A percentile compares a stretch with the other conserved stretches of the same genome.
Evolutionary conservation across 139 green algal species (phyloP).

Genomic region (Tetraselmis chui): DNA sequence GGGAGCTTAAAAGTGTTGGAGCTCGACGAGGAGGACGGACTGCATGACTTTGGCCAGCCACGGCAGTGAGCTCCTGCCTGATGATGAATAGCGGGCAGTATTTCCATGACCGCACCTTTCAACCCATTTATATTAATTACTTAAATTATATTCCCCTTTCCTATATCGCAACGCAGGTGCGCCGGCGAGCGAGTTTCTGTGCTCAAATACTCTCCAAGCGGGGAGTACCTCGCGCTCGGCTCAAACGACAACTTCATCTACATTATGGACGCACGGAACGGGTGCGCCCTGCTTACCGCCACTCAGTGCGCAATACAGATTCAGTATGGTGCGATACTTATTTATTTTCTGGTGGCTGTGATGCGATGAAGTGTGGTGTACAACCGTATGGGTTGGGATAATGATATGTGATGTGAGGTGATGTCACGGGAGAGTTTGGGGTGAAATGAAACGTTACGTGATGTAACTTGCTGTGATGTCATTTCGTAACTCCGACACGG

Average conservation of each 20-base stretch:
- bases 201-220: conserved; percentile 12
- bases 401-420: too few species aligned
- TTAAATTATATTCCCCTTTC: conserved; percentile 19
- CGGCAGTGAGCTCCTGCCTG: background rate
- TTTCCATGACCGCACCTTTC: background rate
- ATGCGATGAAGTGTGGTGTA: too few species aligned
- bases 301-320: too few species aligned
- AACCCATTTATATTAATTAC: background rate
- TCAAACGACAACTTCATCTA: conserved; percentile 49
- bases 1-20: conserved; percentile 35
- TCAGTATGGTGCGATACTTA: too few species aligned
- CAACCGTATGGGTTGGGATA: too few species aligned
- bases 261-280: conserved; percentile 34
- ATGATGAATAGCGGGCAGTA: too few species aligned
- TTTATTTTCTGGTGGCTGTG: too few species aligned
- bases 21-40: conserved; percentile 34
- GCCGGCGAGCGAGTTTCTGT: background rate
- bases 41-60: conserved; percentile 28
- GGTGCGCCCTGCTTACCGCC: conserved; percentile 20
- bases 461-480: too few species aligned
- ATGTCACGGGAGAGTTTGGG: too few species aligned
- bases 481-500: too few species aligned
- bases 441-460: too few species aligned
- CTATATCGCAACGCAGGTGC: conserved; percentile 16
- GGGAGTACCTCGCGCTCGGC: conserved; percentile 6